Conservation (phyloP, 2,329 filamentous ascomycete genomes). For the Pyricularia grisea region DNA sequence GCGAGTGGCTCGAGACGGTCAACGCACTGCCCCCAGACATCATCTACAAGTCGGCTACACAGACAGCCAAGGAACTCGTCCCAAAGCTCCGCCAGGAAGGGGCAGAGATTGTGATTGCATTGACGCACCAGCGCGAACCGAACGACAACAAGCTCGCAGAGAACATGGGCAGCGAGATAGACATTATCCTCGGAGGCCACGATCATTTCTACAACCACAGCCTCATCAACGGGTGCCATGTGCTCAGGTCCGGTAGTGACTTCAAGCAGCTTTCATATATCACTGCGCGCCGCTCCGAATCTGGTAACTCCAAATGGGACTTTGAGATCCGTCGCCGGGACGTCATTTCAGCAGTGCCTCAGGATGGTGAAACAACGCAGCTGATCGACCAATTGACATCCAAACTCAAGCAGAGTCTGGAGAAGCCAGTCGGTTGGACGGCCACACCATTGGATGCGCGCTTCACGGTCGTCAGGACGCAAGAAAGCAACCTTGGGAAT, state of each 20-base stretch:
- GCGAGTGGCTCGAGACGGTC: conserved; percentile 84
- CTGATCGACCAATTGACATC: conserved; percentile 62
- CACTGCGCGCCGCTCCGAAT: conserved; percentile 55
- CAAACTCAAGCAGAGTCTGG: conserved; percentile 64
- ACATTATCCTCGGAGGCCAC: conserved; percentile 81
- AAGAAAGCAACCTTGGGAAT: conserved; percentile 80
- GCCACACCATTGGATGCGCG: conserved; percentile 74
- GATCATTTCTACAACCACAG: conserved; percentile 82
- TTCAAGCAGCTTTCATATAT: conserved; percentile 91
- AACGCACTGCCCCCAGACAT: conserved; percentile 76
- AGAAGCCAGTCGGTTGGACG: conserved; percentile 78
- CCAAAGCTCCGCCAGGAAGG: conserved; percentile 65
- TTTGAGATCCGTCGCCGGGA: conserved; percentile 71
- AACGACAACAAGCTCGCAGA: conserved; percentile 82
- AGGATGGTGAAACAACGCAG: conserved; percentile 50
- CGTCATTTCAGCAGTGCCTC: conserved; percentile 56
- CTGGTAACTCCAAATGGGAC: conserved; percentile 49
- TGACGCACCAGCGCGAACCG: conserved; percentile 80
- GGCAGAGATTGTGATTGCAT: conserved; percentile 71
- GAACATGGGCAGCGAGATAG: conserved; percentile 63
- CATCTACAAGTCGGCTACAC: conserved; percentile 69
- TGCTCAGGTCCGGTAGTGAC: conserved; percentile 80
- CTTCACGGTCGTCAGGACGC: conserved; percentile 69
- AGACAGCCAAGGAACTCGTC: conserved; percentile 66
- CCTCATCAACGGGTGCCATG: conserved; percentile 68